Conservation (phyloP, 257 asterid species). For the Parsonsia alboflavescens region DNA sequence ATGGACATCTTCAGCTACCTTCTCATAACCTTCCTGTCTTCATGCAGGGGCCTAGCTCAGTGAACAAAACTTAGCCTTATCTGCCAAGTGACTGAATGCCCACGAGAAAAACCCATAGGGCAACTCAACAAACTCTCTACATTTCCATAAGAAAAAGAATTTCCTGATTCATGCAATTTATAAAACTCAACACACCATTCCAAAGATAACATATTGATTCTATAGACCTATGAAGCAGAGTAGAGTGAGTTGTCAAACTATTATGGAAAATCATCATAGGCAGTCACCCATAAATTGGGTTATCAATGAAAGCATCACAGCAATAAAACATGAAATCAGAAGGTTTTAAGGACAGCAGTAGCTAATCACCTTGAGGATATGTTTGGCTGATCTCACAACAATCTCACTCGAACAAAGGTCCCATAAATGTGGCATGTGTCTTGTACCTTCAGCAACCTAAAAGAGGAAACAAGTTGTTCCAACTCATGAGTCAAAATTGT, state of each 20-base stretch:
- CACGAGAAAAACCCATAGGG: background rate
- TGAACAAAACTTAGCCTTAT: background rate
- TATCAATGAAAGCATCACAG: background rate
- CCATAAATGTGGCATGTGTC: slow-evolving; percentile 84
- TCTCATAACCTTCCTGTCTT: background rate
- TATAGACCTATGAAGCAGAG: background rate
- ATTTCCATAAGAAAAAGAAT: background rate
- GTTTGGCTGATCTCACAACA: slow-evolving; percentile 86
- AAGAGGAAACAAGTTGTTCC: slow-evolving; percentile 9
- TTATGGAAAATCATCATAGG: background rate
- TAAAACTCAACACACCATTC: too few species aligned
- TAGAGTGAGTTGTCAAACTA: background rate
- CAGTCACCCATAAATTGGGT: background rate
- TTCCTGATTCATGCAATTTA: background rate
- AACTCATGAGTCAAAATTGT: background rate
- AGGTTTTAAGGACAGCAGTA: slow-evolving; percentile 20
- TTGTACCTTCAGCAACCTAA: slow-evolving; percentile 85
- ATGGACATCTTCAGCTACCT: background rate
- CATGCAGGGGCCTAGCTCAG: slow-evolving; percentile 3
- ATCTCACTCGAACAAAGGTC: slow-evolving; percentile 84
- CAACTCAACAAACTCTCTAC: background rate
- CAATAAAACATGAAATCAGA: background rate
- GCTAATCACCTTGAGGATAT: slow-evolving; percentile 64
- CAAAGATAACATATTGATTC: background rate
- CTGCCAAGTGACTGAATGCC: background rate